A percentile compares a stretch with the other conserved stretches of the same genome.
These are phyloP conservation scores for Adansonia digitata DNA, from an alignment of 345 rosid species.

Conservation along the genomic window DNA sequence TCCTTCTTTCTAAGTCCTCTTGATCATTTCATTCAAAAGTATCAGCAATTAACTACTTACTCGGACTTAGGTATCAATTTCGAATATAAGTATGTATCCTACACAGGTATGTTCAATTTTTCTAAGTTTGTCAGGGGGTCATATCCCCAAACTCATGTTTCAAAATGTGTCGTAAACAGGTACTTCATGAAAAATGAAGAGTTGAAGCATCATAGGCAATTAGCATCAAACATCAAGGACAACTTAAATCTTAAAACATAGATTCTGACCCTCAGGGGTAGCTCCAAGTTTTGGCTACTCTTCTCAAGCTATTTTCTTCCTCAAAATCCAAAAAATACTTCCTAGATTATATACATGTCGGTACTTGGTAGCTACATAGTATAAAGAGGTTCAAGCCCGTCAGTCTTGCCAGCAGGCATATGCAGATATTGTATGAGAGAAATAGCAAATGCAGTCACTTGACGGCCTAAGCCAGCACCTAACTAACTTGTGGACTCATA, in stretches of 20 bases:
- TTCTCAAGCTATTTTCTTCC: not conserved
- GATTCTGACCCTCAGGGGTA: too few species aligned
- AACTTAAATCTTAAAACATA: not conserved
- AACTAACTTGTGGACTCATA: not conserved
- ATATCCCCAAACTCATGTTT: too few species aligned
- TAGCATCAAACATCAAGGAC: not conserved
- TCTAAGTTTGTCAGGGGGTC: too few species aligned
- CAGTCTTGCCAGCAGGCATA: not conserved
- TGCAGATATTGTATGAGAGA: not conserved
- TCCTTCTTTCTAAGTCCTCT: not conserved
- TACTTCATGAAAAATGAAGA: too few species aligned
- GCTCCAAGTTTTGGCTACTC: not conserved
- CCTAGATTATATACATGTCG: not conserved
- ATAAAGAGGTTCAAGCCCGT: not conserved
- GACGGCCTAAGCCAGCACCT: not conserved
- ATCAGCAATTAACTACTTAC: too few species aligned
- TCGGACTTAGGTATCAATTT: too few species aligned
- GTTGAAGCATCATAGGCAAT: too few species aligned
- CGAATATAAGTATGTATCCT: too few species aligned
- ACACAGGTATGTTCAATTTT: too few species aligned
- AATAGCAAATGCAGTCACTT: not conserved
- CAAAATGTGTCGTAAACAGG: too few species aligned
- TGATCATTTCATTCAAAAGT: not conserved
- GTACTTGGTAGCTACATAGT: not conserved
- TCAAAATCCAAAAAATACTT: not conserved